Base-by-base conservation (phyloP, 768 basidiomycete genomes). In the Boletus rex-veris region DNA sequence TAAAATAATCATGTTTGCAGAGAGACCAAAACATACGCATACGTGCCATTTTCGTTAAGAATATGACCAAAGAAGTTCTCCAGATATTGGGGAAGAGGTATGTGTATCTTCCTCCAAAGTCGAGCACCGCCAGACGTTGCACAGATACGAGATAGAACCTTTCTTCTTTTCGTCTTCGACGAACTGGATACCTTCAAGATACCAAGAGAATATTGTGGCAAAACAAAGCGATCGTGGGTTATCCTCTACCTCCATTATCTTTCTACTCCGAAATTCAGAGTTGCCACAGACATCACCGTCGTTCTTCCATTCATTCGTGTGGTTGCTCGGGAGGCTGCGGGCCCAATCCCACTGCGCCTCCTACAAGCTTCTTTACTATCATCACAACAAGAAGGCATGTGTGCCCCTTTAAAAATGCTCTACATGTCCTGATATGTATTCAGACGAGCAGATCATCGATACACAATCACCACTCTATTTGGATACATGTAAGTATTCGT, bases 121-220 rank as follows among this genome's bases (percentile, higher is more conserved):
- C 18, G 14, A 3, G 4, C 30, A n/a, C 37, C 5, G 43, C 1
- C 24, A 33, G 44, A 42, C 43, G 1, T 30, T 30, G 41, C 12
- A 12, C 19, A 73, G 83, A 62, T 82, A 80, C 51, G 71, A 72
- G 40, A 72, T 85, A 52, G 84, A 85, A 56, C 84, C 84, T 0
- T 84, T 85, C 64, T 85, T 80, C 61, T 85, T 84, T 63, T 80
- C 82, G 0, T 84, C 82, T 1, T 80, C 82, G 2, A 63, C 82
- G 3, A 84, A 81, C 54, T 84, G 83, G 83, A 87, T 85, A 56
- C 85, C 85, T 3, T 81, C 82, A 1, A 77, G 83, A 50, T 87
- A 80, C 48, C 79, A 83, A 56, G 83, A 84, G 58, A 77, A 74
- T 45, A 52, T 76, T 1, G 35, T 58, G 5, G 61, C 63, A 15